A percentile compares a stretch with the other conserved stretches of the same genome.
These are phyloP conservation scores for Keqinozyma sinolaborantium DNA, from an alignment of 1,139 yeast species.

Conservation along the genomic window DNA sequence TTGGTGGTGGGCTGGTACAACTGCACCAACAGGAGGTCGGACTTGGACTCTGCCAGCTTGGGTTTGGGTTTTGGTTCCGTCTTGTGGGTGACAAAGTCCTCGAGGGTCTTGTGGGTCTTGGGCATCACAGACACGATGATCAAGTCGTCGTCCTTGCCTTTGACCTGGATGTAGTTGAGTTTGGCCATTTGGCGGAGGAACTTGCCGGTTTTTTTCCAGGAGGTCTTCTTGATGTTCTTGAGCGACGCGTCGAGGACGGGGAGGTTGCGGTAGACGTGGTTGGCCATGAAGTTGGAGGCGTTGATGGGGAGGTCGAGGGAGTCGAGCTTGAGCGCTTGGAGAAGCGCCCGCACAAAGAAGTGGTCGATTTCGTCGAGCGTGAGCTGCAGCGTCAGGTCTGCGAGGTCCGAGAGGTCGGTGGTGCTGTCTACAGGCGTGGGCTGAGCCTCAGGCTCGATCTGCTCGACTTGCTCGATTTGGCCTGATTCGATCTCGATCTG, in stretches of 20 bases:
- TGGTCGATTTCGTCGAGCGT: constrained; percentile 72
- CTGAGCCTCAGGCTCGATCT: constrained; percentile 6
- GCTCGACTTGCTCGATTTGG: constrained; percentile 3
- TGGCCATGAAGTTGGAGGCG: constrained; percentile 74
- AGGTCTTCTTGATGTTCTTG: constrained; percentile 72
- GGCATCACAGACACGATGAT: constrained; percentile 50
- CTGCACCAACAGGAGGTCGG: constrained; percentile 26
- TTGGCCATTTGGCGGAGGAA: constrained; percentile 85
- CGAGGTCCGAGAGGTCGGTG: constrained; percentile 5
- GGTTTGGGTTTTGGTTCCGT: constrained; percentile 26
- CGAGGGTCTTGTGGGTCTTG: constrained; percentile 43
- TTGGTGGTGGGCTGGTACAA: constrained; percentile 55
- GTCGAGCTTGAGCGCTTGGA: constrained; percentile 65
- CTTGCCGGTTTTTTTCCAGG: constrained; percentile 88
- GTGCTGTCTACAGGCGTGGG: constrained; percentile 2
- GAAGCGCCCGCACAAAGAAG: constrained; percentile 63
- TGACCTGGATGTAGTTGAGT: constrained; percentile 55
- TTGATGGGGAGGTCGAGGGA: constrained; percentile 56
- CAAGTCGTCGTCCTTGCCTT: constrained; percentile 76
- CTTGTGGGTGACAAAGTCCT: constrained; percentile 62
- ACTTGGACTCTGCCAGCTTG: constrained; percentile 9
- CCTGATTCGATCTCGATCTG: constrained; percentile 7
- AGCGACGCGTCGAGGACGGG: constrained; percentile 52
- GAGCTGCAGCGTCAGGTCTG: constrained; percentile 19
- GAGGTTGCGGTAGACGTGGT: constrained; percentile 65